Evolutionary conservation across 2,329 filamentous ascomycete genomes (phyloP).

Genomic region (Arachnopeziza araneosa): DNA sequence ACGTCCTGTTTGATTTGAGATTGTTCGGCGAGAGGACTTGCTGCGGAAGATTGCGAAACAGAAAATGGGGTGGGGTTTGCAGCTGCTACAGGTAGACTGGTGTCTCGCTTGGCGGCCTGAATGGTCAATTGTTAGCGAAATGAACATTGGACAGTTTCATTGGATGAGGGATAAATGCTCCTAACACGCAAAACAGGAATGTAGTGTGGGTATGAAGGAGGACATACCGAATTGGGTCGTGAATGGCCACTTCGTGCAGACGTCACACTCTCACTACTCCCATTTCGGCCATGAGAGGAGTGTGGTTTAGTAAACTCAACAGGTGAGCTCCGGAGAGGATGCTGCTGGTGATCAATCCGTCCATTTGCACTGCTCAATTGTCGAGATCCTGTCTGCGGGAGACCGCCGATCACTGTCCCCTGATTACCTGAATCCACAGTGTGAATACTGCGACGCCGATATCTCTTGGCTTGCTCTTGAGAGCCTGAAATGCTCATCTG

Average conservation of each 20-base stretch:
- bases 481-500: conserved; percentile 50
- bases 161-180: conserved; percentile 26
- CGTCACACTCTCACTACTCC: conserved; percentile 59
- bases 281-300: conserved; percentile 36
- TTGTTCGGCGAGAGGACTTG: conserved; percentile 36
- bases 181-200: not conserved
- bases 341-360: conserved; percentile 28
- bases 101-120: conserved; percentile 56
- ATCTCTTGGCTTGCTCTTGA: conserved; percentile 67
- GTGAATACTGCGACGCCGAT: conserved; percentile 78
- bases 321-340: conserved; percentile 30
- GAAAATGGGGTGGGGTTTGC: conserved; percentile 39
- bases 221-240: conserved; percentile 61
- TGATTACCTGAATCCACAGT: conserved; percentile 43
- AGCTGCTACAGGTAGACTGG: conserved; percentile 37
- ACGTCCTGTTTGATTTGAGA: conserved; percentile 46
- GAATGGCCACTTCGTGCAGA: conserved; percentile 53
- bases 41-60: conserved; percentile 30
- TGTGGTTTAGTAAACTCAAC: conserved; percentile 21
- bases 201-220: not conserved
- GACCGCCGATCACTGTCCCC: conserved; percentile 11
- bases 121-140: conserved; percentile 34
- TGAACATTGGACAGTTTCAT: conserved; percentile 20
- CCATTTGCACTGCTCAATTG: conserved; percentile 27
- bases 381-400: conserved; percentile 24